A percentile compares a stretch with the other conserved stretches of the same genome.
Conservation (phyloP, 306 rosid species). For the Vigna trinervia region DNA sequence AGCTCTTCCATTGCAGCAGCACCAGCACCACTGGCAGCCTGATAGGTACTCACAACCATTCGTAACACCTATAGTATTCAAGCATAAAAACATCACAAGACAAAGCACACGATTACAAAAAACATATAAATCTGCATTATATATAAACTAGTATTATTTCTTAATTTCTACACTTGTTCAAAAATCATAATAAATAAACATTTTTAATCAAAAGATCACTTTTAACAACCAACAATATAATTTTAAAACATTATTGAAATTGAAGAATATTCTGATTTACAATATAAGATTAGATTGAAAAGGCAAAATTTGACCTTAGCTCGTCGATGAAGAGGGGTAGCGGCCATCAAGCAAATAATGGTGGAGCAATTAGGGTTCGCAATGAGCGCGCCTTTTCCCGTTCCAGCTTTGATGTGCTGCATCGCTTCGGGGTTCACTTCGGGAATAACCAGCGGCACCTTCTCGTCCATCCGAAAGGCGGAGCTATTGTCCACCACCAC, state of each 20-base stretch:
- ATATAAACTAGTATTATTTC: background rate
- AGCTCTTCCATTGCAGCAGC: conserved; percentile 99
- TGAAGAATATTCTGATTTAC: no score
- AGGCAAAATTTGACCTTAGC: conserved; percentile 61
- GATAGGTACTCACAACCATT: conserved; percentile 97
- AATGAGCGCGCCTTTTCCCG: conserved; percentile 82
- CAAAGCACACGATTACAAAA: background rate
- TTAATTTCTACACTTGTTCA: no score
- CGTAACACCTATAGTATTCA: conserved; percentile 72
- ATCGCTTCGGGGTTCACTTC: conserved; percentile 98
- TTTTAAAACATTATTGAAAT: no score
- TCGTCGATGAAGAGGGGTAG: conserved; percentile 91
- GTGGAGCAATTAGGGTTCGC: conserved; percentile 99
- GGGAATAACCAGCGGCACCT: conserved; percentile 89
- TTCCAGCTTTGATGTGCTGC: conserved; percentile 70
- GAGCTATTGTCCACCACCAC: conserved; percentile 94
- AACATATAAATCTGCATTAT: background rate
- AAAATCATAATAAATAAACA: no score
- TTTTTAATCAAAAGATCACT: no score
- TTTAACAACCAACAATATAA: background rate
- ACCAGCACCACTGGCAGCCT: conserved; percentile 99
- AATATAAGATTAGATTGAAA: background rate
- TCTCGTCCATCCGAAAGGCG: conserved; percentile 88
- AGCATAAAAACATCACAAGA: background rate
- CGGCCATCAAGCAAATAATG: conserved; percentile 93